A percentile compares a stretch with the other conserved stretches of the same genome.
These are phyloP conservation scores for Penicillium cosmopolitanum DNA, from an alignment of 495 filamentous ascomycete genomes.

Conservation along the genomic window DNA sequence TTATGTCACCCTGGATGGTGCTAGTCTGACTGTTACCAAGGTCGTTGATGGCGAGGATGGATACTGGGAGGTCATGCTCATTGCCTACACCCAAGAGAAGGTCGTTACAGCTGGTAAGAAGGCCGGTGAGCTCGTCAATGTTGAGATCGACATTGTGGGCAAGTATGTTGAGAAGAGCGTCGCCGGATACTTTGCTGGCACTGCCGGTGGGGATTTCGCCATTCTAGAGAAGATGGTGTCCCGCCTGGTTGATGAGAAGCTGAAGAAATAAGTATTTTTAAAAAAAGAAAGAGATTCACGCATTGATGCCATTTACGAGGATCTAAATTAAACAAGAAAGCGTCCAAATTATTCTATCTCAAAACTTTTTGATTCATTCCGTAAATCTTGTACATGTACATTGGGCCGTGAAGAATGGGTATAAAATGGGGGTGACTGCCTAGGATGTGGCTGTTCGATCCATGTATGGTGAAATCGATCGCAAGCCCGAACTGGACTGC, in stretches of 20 bases:
- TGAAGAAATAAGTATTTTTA: slow-evolving; percentile 43
- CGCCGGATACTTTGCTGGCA: slow-evolving; percentile 58
- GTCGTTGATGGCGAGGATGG: slow-evolving; percentile 72
- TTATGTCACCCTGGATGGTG: slow-evolving; percentile 94
- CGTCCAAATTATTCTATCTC: slow-evolving; percentile 16
- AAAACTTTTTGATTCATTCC: slow-evolving; percentile 20
- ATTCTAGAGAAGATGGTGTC: slow-evolving; percentile 85
- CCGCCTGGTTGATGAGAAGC: slow-evolving; percentile 73
- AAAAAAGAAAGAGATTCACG: not conserved
- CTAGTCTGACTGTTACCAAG: slow-evolving; percentile 86
- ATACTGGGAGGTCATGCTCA: slow-evolving; percentile 98
- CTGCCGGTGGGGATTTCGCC: slow-evolving; percentile 55
- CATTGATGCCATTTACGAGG: slow-evolving; percentile 21
- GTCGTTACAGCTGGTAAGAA: slow-evolving; percentile 82
- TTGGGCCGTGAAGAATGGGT: slow-evolving; percentile 19
- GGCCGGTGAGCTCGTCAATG: slow-evolving; percentile 86
- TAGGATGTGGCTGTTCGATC: not conserved
- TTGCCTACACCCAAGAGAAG: slow-evolving; percentile 95
- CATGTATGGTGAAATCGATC: not conserved
- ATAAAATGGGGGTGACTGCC: slow-evolving; percentile 20
- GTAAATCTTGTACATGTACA: slow-evolving; percentile 30
- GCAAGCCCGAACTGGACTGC: not conserved
- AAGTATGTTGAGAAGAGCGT: slow-evolving; percentile 99
- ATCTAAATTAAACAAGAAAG: slow-evolving; percentile 18
- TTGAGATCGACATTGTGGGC: slow-evolving; percentile 97